Evolutionary conservation across 768 basidiomycete genomes (phyloP).

Genomic region (Suillus lakei): DNA sequence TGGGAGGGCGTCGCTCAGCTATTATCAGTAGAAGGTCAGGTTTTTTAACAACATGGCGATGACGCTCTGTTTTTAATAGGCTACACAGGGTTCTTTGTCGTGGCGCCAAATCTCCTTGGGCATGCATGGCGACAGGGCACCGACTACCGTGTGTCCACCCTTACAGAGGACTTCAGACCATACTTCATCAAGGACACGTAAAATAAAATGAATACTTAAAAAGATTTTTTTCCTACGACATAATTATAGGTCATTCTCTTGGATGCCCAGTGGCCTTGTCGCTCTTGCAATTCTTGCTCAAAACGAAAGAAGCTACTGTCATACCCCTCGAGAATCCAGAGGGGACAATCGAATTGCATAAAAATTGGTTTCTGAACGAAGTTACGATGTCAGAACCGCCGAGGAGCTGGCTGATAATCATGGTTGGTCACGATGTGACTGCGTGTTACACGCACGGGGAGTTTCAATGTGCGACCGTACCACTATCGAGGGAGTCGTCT

Average conservation of each 20-base stretch:
- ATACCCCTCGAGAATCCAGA: slow-evolving; percentile 7
- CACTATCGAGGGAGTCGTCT: not conserved
- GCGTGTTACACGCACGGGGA: slow-evolving; percentile 7
- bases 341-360: not conserved
- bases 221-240: slow-evolving; percentile 20
- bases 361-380: not conserved
- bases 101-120: slow-evolving; percentile 23
- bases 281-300: slow-evolving; percentile 20
- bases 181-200: slow-evolving; percentile 14
- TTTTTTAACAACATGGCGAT: not conserved
- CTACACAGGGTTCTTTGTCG: slow-evolving; percentile 22
- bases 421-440: slow-evolving; percentile 19
- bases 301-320: slow-evolving; percentile 7
- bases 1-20: slow-evolving; percentile 22
- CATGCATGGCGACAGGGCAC: slow-evolving; percentile 15
- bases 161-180: slow-evolving; percentile 18
- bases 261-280: slow-evolving; percentile 18
- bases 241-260: slow-evolving; percentile 25
- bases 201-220: no score
- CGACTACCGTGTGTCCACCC: slow-evolving; percentile 14
- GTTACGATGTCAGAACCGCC: slow-evolving; percentile 3
- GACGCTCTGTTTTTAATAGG: not conserved
- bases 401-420: slow-evolving; percentile 11
- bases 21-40: slow-evolving; percentile 22
- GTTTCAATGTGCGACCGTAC: slow-evolving; percentile 12